Evolutionary conservation across 441 rosid genomes (phyloP).

Genomic region (Manihot esculenta): DNA sequence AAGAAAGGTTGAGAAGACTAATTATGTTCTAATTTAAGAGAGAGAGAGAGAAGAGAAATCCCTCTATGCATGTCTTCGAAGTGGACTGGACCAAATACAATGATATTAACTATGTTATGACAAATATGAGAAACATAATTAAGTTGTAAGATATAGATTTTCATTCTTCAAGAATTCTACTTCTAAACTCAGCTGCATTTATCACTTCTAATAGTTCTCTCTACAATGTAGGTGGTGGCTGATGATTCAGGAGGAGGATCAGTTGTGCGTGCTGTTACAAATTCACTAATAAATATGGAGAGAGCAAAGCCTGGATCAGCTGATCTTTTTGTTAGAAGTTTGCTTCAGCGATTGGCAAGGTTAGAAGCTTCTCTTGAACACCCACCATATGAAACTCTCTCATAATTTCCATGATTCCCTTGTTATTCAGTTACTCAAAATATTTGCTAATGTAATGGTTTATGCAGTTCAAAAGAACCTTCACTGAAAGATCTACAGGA

Average conservation of each 20-base stretch:
- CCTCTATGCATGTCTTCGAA: no score
- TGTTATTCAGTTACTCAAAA: neutral
- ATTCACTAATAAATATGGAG: slow-evolving; percentile 71
- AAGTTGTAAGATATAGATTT: no score
- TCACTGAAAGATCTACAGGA: slow-evolving; percentile 74
- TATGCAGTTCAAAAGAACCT: slow-evolving; percentile 79
- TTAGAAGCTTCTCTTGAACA: slow-evolving; percentile 18
- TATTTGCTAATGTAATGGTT: slow-evolving; percentile 6
- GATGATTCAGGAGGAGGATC: slow-evolving; percentile 65
- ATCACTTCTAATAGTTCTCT: slow-evolving; percentile 19
- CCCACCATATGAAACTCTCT: neutral
- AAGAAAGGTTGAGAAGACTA: no score
- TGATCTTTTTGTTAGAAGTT: slow-evolving; percentile 63
- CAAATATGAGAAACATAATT: no score
- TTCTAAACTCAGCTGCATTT: neutral
- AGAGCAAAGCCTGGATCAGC: slow-evolving; percentile 74
- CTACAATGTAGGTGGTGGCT: slow-evolving; percentile 51
- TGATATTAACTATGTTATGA: no score
- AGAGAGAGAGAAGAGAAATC: no score
- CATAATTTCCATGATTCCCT: neutral
- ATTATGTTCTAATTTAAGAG: no score
- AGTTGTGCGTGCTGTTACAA: slow-evolving; percentile 48
- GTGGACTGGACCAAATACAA: no score
- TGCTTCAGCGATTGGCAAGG: slow-evolving; percentile 83
- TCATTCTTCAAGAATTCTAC: no score